These are phyloP conservation scores for Rhynchospora tenuis DNA, from an alignment of 176 grass and related monocot genomes.

Conservation along the genomic window DNA sequence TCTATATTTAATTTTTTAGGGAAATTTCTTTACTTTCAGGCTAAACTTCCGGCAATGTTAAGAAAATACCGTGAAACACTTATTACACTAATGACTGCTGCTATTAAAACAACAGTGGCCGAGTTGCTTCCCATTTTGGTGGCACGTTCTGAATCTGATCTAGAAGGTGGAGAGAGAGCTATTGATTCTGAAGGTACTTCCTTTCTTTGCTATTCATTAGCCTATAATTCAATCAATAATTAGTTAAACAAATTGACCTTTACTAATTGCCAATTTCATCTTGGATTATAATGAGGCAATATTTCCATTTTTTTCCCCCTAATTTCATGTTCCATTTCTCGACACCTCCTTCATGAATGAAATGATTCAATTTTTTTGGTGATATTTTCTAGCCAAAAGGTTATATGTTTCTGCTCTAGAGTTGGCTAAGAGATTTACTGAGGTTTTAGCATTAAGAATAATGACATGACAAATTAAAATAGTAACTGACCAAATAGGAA, in stretches of 20 bases:
- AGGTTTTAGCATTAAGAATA: background rate
- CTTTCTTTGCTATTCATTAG: slow-evolving; percentile 12
- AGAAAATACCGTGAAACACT: slow-evolving; percentile 96
- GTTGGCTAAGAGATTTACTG: background rate
- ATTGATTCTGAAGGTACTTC: slow-evolving; percentile 71
- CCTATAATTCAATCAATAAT: slow-evolving; percentile 11
- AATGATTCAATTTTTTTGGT: slow-evolving; percentile 5
- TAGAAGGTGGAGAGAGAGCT: slow-evolving; percentile 51
- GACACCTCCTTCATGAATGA: background rate
- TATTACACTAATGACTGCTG: slow-evolving; percentile 95
- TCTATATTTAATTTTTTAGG: slow-evolving; percentile 27
- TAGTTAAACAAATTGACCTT: background rate
- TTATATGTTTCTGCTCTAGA: background rate
- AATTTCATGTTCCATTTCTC: background rate
- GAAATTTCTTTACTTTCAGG: slow-evolving; percentile 37
- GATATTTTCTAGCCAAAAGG: background rate
- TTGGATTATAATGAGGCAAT: background rate
- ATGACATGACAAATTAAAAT: background rate
- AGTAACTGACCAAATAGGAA: background rate
- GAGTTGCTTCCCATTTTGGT: slow-evolving; percentile 83
- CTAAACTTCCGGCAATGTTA: slow-evolving; percentile 76
- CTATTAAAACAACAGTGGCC: slow-evolving; percentile 94
- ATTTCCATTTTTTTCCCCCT: background rate
- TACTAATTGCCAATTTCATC: slow-evolving; percentile 26
- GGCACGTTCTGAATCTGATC: slow-evolving; percentile 74